These are phyloP conservation scores for Lactarius indigo DNA, from an alignment of 768 basidiomycete species.

Conservation along the genomic window DNA sequence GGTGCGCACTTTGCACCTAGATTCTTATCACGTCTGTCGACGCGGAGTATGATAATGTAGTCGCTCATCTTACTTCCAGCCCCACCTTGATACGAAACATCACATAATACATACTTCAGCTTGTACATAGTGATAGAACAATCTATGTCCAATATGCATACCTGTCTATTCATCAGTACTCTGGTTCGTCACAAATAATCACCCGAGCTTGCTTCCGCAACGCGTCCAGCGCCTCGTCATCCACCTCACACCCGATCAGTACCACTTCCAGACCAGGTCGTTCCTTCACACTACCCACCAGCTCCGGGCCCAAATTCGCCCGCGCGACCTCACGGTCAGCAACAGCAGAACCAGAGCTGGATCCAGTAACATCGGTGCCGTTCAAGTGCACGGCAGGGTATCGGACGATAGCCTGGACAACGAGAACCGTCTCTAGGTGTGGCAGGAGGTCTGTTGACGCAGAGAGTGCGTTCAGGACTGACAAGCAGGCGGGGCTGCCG, in stretches of 20 bases:
- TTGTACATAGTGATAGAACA: too few relatives aligned
- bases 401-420: background rate
- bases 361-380: background rate
- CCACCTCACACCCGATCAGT: slow-evolving; percentile 5
- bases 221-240: background rate
- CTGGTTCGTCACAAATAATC: too few relatives aligned
- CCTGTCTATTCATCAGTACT: too few relatives aligned
- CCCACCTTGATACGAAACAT: too few relatives aligned
- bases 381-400: background rate
- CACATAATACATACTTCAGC: too few relatives aligned
- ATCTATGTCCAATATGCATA: too few relatives aligned
- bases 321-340: background rate
- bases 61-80: too few relatives aligned
- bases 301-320: background rate
- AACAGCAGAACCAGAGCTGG: background rate
- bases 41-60: too few relatives aligned
- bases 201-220: slow-evolving; percentile 7
- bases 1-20: too few relatives aligned
- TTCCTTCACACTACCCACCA: background rate
- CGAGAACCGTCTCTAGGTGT: slow-evolving; percentile 5
- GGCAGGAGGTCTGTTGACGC: background rate
- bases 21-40: too few relatives aligned
- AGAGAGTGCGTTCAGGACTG: background rate
- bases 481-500: background rate
- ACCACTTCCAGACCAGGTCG: slow-evolving; percentile 12